Base-by-base conservation (phyloP, 2,329 filamentous ascomycete species). In the Sporothrix pseudoabietina region DNA sequence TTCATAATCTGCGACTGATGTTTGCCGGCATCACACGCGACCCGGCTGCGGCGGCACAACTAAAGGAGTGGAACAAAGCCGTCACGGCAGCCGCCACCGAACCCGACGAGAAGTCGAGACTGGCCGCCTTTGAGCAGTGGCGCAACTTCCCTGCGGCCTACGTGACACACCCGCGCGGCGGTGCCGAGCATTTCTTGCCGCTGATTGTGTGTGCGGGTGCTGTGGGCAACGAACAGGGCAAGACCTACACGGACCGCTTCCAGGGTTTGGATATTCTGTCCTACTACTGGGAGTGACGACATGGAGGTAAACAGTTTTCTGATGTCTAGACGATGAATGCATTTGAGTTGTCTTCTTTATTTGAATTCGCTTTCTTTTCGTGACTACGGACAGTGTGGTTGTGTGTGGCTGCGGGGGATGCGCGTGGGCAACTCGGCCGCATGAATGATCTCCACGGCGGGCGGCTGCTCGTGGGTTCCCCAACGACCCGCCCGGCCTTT, bases 111-210 rank as follows among this genome's bases (percentile, higher is more conserved):
- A 75, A 78, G 19, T 81, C 82, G 72, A 77, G 86, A 47, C 82
- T 79, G 73, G 77, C 77, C 52, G 83, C 79, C 59, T 80, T 89
- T 49, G 77, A 78, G 10, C 78, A 76, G 1, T 89, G 87, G 87
- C 87, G 72, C 77, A 77, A 3, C 82, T 87, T 75, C 75, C 84
- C 85, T 0, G 78, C 82, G 44, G 83, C 84, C 0, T 85, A 86
- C 74, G 81, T 83, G 14, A 87, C 88, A 83, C 88, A 90, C 77
- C 88, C 88, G 2, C 79, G 80, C 1, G 78, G 81, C 10, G 86
- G 84, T 0, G 87, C 85, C 0, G 88, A 89, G 79, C 88, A 90
- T 76, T 89, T 89, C 72, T 79, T 89, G 83, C 88, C 88, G 73
- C 78, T 90, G 79, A 78, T 89, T 63, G 88, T 89, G 44, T 87